Percentiles rank a stretch among this genome's conserved stretches.
phyloP scores from a whole-genome alignment of 495 filamentous ascomycete species.

The Penicillium dipodomyicola region DNA sequence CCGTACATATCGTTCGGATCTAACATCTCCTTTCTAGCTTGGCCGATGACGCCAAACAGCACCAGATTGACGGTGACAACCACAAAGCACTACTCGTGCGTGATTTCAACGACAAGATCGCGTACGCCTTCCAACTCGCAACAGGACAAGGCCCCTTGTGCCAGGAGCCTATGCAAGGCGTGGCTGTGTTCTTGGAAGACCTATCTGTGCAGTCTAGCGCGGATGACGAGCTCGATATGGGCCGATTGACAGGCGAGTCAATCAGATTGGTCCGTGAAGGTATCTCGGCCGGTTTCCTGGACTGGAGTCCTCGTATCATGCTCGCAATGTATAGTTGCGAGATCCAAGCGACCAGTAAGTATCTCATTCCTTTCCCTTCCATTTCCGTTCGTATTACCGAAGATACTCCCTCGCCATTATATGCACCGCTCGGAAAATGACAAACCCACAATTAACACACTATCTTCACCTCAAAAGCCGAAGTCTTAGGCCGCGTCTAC shows the following conservation, averaged over 20 bases:
- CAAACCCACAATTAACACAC: constrained; percentile 15
- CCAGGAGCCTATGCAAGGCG: constrained; percentile 88
- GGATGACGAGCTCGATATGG: constrained; percentile 68
- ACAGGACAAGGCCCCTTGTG: constrained; percentile 87
- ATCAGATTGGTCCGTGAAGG: constrained; percentile 82
- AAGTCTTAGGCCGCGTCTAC: constrained; percentile 94
- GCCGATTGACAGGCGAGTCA: constrained; percentile 83
- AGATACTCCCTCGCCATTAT: background rate
- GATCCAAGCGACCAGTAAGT: constrained; percentile 89
- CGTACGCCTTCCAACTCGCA: constrained; percentile 91
- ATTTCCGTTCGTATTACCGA: background rate
- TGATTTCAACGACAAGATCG: constrained; percentile 85
- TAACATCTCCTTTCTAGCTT: constrained; percentile 31
- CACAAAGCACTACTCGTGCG: constrained; percentile 59
- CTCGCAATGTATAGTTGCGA: constrained; percentile 98
- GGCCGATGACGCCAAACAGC: constrained; percentile 39
- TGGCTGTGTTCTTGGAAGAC: constrained; percentile 88
- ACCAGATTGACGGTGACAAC: constrained; percentile 30
- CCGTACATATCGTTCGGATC: background rate
- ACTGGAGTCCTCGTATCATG: constrained; percentile 91
- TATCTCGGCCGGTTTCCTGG: constrained; percentile 85
- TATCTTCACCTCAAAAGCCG: constrained; percentile 52
- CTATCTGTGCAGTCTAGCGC: constrained; percentile 53
- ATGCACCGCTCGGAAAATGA: background rate
- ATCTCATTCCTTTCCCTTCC: constrained; percentile 1